Conservation (phyloP, 768 basidiomycete genomes). For the Lactarius pseudohatsudake region DNA sequence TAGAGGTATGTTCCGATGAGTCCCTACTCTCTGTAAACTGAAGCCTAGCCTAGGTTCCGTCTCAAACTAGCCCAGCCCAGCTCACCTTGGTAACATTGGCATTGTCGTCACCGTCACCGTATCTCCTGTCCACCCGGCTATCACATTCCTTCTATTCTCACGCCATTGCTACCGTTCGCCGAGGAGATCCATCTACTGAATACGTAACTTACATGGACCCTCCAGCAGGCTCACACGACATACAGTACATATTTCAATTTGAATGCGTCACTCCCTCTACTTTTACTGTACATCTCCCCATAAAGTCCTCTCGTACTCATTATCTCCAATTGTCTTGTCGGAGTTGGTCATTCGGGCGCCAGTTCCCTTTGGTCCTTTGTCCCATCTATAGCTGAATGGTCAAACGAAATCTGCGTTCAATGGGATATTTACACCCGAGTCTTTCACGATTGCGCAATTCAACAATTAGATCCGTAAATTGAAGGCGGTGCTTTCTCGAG, state of each 20-base stretch:
- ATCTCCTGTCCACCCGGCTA: conserved; percentile 10
- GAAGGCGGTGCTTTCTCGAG: not conserved
- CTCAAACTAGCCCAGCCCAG: not conserved
- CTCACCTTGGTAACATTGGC: conserved; percentile 1
- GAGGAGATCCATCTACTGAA: conserved; percentile 24
- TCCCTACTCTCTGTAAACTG: conserved; percentile 1
- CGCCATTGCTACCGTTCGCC: conserved; percentile 11
- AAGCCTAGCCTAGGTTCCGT: not conserved
- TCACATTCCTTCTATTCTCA: conserved; percentile 21
- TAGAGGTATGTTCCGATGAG: not conserved
- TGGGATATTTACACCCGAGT: not conserved
- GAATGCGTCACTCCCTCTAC: not conserved
- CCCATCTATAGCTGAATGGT: not conserved
- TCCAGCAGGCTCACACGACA: conserved; percentile 1
- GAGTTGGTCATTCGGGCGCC: not conserved
- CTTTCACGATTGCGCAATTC: conserved; percentile 3
- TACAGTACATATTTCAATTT: conserved; percentile 25
- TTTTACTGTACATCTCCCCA: not conserved
- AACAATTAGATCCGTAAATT: not conserved
- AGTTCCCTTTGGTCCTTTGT: not conserved
- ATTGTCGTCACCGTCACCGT: conserved; percentile 1
- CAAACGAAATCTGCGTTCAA: not conserved
- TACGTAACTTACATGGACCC: conserved; percentile 12
- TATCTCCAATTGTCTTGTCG: not conserved
- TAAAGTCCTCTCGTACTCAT: not conserved